Conservation (phyloP, 2,329 filamentous ascomycete species). For the Trichoderma sp. region DNA sequence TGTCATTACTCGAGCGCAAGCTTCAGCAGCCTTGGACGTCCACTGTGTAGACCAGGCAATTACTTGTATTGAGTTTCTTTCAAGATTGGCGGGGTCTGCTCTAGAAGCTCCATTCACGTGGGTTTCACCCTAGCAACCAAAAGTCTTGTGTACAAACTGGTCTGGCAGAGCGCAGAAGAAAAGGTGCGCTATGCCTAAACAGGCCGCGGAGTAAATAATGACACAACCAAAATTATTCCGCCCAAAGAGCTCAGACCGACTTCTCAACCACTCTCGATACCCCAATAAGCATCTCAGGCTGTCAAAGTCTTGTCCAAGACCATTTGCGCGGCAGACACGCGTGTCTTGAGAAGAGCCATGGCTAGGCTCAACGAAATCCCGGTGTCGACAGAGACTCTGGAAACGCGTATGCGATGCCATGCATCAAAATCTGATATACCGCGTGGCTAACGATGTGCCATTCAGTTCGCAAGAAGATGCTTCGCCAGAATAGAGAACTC, state of each 20-base stretch:
- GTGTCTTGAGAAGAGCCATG: constrained; percentile 53
- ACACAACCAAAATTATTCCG: constrained; percentile 27
- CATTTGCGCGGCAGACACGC: constrained; percentile 26
- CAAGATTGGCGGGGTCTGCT: background rate
- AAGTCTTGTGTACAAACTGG: background rate
- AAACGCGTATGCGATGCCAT: constrained; percentile 58
- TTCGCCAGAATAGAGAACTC: constrained; percentile 81
- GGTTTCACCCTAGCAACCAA: constrained; percentile 31
- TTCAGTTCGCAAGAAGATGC: constrained; percentile 71
- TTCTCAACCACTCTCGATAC: constrained; percentile 4
- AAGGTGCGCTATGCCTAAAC: constrained; percentile 27
- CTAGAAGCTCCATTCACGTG: constrained; percentile 5
- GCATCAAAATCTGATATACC: constrained; percentile 14
- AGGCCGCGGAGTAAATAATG: constrained; percentile 36
- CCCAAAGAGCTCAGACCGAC: constrained; percentile 13
- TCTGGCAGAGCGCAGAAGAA: background rate
- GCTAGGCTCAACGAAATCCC: constrained; percentile 76
- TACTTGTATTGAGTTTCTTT: background rate
- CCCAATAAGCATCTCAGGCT: background rate
- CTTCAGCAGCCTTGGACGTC: background rate
- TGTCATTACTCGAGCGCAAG: background rate
- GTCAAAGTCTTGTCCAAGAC: background rate
- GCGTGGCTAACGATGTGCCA: constrained; percentile 11
- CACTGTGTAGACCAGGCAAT: background rate
- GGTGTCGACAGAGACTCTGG: constrained; percentile 64